Conservation (phyloP, 352 stramenopile species). For the Pythium phragmiticola region DNA sequence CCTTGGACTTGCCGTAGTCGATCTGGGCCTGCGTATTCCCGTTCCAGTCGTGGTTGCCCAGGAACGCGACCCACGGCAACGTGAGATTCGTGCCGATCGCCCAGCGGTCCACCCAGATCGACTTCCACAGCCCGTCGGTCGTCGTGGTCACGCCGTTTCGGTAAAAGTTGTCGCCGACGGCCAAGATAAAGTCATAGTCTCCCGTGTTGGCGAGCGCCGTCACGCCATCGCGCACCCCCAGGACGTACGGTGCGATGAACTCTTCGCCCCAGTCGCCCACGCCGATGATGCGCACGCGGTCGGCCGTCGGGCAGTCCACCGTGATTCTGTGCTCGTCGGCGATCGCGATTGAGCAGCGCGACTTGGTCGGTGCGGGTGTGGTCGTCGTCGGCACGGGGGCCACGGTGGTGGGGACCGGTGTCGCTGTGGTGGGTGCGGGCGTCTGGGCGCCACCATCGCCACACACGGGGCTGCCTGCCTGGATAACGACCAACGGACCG, state of each 20-base stretch:
- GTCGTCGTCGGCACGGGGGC: neutral
- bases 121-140: slow-evolving; percentile 32
- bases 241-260: slow-evolving; percentile 25
- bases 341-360: slow-evolving; percentile 11
- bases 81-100: slow-evolving; percentile 34
- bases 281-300: slow-evolving; percentile 36
- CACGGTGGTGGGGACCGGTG: neutral
- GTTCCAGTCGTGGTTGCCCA: slow-evolving; percentile 46
- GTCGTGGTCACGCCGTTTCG: slow-evolving; percentile 31
- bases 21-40: slow-evolving; percentile 38
- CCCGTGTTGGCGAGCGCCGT: slow-evolving; percentile 24
- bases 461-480: neutral
- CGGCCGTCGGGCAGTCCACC: slow-evolving; percentile 17
- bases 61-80: slow-evolving; percentile 38
- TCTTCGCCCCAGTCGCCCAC: slow-evolving; percentile 41
- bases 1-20: slow-evolving; percentile 23
- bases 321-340: slow-evolving; percentile 18
- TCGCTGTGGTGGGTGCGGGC: neutral
- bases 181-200: slow-evolving; percentile 39
- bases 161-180: slow-evolving; percentile 47
- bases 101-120: slow-evolving; percentile 36
- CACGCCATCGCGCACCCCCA: slow-evolving; percentile 36
- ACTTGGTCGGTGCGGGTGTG: slow-evolving; percentile 1
- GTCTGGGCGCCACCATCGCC: neutral
- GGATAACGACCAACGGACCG: neutral